Conservation (phyloP, 495 filamentous ascomycete species). For the Penicillium turbatum region DNA sequence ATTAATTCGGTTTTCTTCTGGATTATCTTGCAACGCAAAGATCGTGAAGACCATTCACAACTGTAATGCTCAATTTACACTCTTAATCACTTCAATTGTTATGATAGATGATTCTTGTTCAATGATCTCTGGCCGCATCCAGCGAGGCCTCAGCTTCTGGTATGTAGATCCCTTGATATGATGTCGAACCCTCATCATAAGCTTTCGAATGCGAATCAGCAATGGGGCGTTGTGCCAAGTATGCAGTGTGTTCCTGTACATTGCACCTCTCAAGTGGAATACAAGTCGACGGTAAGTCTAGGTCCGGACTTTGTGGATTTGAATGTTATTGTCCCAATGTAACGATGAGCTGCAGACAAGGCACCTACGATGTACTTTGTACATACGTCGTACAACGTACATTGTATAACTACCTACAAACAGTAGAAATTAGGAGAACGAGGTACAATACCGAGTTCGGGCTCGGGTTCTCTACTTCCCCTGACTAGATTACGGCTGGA, state of each 20-base stretch:
- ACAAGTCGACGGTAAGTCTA: background rate
- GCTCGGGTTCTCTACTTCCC: background rate
- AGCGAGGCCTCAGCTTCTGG: background rate
- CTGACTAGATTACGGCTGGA: background rate
- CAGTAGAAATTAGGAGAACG: too few relatives aligned
- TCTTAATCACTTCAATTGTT: background rate
- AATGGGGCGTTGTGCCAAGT: background rate
- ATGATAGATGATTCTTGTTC: background rate
- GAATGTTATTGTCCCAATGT: background rate
- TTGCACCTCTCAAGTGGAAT: background rate
- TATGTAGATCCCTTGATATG: constrained; percentile 3
- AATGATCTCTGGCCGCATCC: background rate
- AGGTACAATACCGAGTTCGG: background rate
- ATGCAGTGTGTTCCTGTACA: background rate
- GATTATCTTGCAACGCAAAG: background rate
- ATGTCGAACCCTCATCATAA: background rate
- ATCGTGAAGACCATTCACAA: too few relatives aligned
- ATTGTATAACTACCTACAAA: too few relatives aligned
- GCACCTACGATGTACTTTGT: too few relatives aligned
- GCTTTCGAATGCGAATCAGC: background rate
- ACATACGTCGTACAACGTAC: background rate
- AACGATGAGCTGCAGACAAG: background rate
- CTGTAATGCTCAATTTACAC: too few relatives aligned
- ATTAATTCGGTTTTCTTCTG: constrained; percentile 8
- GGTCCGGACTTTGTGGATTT: background rate